Conservation (phyloP, 1,284 basidiomycete genomes). For the Neotropicomus parvogracilis region DNA sequence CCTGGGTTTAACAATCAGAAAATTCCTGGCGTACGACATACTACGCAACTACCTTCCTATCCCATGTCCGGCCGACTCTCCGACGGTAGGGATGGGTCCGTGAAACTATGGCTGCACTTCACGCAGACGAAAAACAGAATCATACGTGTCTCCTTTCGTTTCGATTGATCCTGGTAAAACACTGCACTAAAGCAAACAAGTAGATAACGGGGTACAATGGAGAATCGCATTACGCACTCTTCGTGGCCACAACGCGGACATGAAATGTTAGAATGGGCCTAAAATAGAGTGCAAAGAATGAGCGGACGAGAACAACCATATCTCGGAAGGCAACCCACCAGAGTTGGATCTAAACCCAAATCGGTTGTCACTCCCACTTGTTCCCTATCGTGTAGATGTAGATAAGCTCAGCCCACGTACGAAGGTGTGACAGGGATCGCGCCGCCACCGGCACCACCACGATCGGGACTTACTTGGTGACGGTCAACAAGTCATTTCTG, state of each 20-base stretch:
- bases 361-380: slow-evolving; percentile 90
- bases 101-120: slow-evolving; percentile 78
- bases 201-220: slow-evolving; percentile 5
- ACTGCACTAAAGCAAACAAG: slow-evolving; percentile 61
- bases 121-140: slow-evolving; percentile 90
- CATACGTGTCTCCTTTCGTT: slow-evolving; percentile 89
- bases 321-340: slow-evolving; percentile 48
- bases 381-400: slow-evolving; percentile 54
- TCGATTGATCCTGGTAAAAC: slow-evolving; percentile 92
- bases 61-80: slow-evolving; percentile 30
- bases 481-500: slow-evolving; percentile 89
- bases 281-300: not conserved
- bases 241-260: slow-evolving; percentile 71
- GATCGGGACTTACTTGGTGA: slow-evolving; percentile 73
- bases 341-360: slow-evolving; percentile 86
- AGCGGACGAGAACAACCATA: not conserved
- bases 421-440: not conserved
- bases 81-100: slow-evolving; percentile 57
- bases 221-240: slow-evolving; percentile 50
- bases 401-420: slow-evolving; percentile 1
- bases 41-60: slow-evolving; percentile 13
- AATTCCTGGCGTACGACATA: not conserved
- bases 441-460: slow-evolving; percentile 11
- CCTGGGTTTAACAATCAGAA: slow-evolving; percentile 2
- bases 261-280: slow-evolving; percentile 71